phyloP scores from a whole-genome alignment of 2,329 filamentous ascomycete genomes.

The Chaetomium strumarium region DNA sequence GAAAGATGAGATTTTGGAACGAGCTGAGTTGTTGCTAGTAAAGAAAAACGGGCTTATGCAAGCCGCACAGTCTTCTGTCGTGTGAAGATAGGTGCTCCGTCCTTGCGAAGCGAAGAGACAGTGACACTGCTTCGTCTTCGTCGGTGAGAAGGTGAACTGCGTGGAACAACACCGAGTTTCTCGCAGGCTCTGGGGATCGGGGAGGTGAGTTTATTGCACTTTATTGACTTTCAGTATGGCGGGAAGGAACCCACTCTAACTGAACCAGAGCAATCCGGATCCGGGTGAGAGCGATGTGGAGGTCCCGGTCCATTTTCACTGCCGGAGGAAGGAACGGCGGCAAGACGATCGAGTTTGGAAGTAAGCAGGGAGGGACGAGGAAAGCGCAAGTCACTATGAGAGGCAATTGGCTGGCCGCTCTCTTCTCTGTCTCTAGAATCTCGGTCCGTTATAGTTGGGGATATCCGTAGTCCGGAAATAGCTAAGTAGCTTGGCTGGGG shows the following conservation, averaged over 20 bases:
- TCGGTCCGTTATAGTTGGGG: conserved; percentile 22
- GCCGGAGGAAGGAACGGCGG: background rate
- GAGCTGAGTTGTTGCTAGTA: background rate
- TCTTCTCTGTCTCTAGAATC: background rate
- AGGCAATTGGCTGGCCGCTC: background rate
- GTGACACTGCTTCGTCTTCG: conserved; percentile 25
- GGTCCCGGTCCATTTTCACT: conserved; percentile 34
- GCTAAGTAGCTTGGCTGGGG: background rate
- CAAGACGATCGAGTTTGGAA: background rate
- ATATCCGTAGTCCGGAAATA: conserved; percentile 29
- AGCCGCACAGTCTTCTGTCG: conserved; percentile 31
- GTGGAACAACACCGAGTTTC: conserved; percentile 12
- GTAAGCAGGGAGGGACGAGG: background rate
- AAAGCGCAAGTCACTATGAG: background rate
- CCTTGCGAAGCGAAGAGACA: conserved; percentile 19
- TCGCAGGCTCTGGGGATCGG: conserved; percentile 19
- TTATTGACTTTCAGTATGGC: background rate
- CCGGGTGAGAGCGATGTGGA: conserved; percentile 39
- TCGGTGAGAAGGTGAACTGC: conserved; percentile 13
- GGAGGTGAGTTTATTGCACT: background rate
- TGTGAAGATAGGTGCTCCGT: conserved; percentile 26
- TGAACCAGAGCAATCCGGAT: conserved; percentile 45
- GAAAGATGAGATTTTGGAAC: background rate
- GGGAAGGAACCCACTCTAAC: conserved; percentile 37
- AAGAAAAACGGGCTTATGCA: conserved; percentile 9